Evolutionary conservation across 139 green algal genomes (phyloP).

Genomic region (Marvania coccoides): DNA sequence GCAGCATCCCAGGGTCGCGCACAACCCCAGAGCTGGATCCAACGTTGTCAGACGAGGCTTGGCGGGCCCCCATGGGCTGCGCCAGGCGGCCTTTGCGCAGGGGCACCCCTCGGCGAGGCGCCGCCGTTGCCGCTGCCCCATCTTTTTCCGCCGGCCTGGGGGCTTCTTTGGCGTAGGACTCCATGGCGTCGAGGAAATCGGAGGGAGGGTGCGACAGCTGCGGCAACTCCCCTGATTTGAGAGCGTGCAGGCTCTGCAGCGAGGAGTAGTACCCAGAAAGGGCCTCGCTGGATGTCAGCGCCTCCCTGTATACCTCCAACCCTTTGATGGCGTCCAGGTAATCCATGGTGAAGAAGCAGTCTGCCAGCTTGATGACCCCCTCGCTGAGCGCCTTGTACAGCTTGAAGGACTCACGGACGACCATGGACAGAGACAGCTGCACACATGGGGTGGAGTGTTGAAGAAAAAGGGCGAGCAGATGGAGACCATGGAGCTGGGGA

Average conservation of each 20-base stretch:
- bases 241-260: slow-evolving; percentile 9
- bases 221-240: slow-evolving; percentile 54
- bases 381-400: slow-evolving; percentile 83
- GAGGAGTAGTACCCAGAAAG: slow-evolving; percentile 35
- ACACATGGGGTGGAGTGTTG: neutral
- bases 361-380: slow-evolving; percentile 90
- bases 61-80: neutral
- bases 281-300: slow-evolving; percentile 46
- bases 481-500: neutral
- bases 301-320: slow-evolving; percentile 78
- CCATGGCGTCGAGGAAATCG: slow-evolving; percentile 84
- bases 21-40: too few species aligned
- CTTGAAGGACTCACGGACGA: slow-evolving; percentile 35
- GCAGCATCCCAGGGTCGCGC: slow-evolving; percentile 34
- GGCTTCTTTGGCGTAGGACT: slow-evolving; percentile 57
- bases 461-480: neutral
- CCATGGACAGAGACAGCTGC: slow-evolving; percentile 20
- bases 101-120: slow-evolving; percentile 20
- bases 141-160: neutral
- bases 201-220: slow-evolving; percentile 56
- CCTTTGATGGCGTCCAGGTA: slow-evolving; percentile 48
- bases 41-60: neutral
- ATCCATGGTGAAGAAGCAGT: slow-evolving; percentile 93
- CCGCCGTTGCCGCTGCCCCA: neutral
- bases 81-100: slow-evolving; percentile 32